Evolutionary conservation across 108 stramenopile species (phyloP), one percentile per base, ranked within the genome.

Genomic region (Nannochloropsis granulata): DNA sequence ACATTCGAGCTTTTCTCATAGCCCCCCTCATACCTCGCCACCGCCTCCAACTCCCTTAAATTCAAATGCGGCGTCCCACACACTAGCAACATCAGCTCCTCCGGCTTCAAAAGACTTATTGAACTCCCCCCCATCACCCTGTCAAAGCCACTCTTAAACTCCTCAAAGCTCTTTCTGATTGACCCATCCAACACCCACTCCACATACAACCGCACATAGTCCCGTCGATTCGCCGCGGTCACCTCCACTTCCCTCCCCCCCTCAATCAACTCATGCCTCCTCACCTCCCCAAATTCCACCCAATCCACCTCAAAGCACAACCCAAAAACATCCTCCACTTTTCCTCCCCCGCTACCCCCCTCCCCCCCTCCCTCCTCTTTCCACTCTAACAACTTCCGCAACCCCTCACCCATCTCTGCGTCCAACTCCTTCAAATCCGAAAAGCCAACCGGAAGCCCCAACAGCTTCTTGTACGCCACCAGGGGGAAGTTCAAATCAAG

Each of bases 391-490:
- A 97, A 87, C 79, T 92, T 89, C 84, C 93, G 85, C 44, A 97
- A 90, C 13, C 97, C 95, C 44, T 89, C 87, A 14, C 85, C 85
- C 13, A 95, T 86, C 43, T 95, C 95, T 8, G 91, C 90, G 86
- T 95, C 95, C 13, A 96, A 13, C 24, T 85, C 87, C 14, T 24
- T 89, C 14, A 97, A 86, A 82, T 97, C 97, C 89, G 94, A 13
- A 16, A 88, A 24, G 21, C 25, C 34, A 9, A 91, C 78, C 9
- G 43, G 34, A 9, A 44, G 45, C 21, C 83, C 85, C 16, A 96
- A 90, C 23, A 97, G 88, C 78, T 96, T 96, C 79, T 93, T 92
- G 90, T 95, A 97, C 11, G 95, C 91, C 8, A 94, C 94, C 82
- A 88, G 83, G 13, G 96, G 95, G 25, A 97, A 93, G 8, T 89